These are phyloP conservation scores for Halenospora varia DNA, from an alignment of 495 filamentous ascomycete species.

Conservation along the genomic window DNA sequence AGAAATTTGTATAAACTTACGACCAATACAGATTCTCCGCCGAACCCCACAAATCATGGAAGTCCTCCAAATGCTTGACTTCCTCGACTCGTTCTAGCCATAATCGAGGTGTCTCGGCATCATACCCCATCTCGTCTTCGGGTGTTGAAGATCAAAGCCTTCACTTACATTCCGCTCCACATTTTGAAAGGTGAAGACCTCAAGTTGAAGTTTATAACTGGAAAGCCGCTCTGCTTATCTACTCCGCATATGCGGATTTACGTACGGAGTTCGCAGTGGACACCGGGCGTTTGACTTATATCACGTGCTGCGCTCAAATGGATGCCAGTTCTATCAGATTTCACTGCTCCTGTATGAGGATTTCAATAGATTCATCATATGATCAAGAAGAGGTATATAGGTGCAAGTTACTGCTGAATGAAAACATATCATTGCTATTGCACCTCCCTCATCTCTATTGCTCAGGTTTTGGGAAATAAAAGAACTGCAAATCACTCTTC, in stretches of 20 bases:
- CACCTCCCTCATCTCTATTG: neutral
- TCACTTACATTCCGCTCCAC: neutral
- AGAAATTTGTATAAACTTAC: neutral
- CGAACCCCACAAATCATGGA: conserved; percentile 2
- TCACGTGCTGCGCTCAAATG: too few relatives aligned
- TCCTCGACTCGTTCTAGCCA: neutral
- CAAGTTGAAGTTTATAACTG: too few relatives aligned
- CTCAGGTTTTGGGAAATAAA: conserved; percentile 9
- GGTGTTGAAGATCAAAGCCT: too few relatives aligned
- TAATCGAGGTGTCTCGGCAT: neutral
- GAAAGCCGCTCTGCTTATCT: too few relatives aligned
- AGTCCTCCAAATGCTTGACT: conserved; percentile 4
- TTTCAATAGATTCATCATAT: too few relatives aligned
- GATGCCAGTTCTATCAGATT: too few relatives aligned
- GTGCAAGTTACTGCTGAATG: too few relatives aligned
- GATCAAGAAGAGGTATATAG: too few relatives aligned
- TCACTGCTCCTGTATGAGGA: too few relatives aligned
- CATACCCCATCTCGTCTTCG: neutral
- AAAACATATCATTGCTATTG: neutral
- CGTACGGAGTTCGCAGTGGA: too few relatives aligned
- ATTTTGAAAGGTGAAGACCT: neutral
- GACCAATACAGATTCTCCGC: neutral
- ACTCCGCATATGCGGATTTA: too few relatives aligned
- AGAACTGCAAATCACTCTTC: conserved; percentile 16
- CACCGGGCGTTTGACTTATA: too few relatives aligned